Evolutionary conservation across 257 asterid species (phyloP).

Genomic region (Penstemon barbatus): DNA sequence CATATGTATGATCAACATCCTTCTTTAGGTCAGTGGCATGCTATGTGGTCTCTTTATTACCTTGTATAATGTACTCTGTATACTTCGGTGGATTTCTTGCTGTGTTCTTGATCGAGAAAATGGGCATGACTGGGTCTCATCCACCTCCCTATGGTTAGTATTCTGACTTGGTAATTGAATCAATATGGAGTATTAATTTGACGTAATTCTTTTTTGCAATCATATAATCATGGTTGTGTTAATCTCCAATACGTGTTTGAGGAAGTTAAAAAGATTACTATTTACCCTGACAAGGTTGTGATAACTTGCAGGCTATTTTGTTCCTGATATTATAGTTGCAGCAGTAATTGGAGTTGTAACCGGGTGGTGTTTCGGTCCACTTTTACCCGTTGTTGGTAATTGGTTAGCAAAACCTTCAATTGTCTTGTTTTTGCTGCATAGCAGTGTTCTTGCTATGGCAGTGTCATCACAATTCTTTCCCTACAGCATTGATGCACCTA

Average conservation of each 20-base stretch:
- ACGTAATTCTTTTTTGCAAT: constrained; percentile 13
- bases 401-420: constrained; percentile 73
- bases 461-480: constrained; percentile 91
- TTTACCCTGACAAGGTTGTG: constrained; percentile 22
- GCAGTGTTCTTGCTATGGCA: constrained; percentile 72
- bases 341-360: constrained; percentile 77
- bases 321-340: constrained; percentile 82
- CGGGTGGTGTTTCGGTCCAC: constrained; percentile 93
- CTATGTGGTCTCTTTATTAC: constrained; percentile 73
- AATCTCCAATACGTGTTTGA: neutral
- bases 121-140: constrained; percentile 92
- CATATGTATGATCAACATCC: constrained; percentile 33
- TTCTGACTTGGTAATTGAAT: constrained; percentile 19
- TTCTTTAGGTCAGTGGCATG: constrained; percentile 75
- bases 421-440: constrained; percentile 67
- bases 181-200: constrained; percentile 17
- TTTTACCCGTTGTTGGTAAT: constrained; percentile 75
- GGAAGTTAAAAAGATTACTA: constrained; percentile 12
- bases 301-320: constrained; percentile 73
- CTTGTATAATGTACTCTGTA: constrained; percentile 69
- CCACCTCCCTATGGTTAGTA: constrained; percentile 95
- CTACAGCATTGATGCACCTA: constrained; percentile 93
- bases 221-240: constrained; percentile 21
- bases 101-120: constrained; percentile 85
- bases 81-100: constrained; percentile 93